Base-by-base conservation (phyloP, 805 yeast genomes). In the Clavispora carvajalis region DNA sequence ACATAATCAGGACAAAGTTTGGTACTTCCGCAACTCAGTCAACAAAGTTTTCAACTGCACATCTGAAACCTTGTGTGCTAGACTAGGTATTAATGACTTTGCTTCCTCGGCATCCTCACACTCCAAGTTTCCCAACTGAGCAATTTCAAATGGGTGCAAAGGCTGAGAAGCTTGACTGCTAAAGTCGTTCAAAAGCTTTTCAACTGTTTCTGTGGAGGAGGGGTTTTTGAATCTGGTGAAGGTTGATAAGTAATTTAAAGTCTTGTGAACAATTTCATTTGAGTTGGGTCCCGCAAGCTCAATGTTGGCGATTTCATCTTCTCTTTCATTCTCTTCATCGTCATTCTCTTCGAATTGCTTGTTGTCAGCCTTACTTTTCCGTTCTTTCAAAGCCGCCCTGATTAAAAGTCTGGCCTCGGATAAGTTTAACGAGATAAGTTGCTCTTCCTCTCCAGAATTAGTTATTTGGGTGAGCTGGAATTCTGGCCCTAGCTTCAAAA, bases 61-160 rank as follows among this genome's bases (percentile, higher is more conserved):
- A 49, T 89, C 95, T 8, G 85, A 77, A 38, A 85, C 88, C 62
- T 90, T 90, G 45, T 75, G 79, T 18, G 77, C 74, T 57, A 93
- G 73, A 62, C 95, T 85, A 35, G 99, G 97, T 43, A 93, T 82
- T 55, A 93, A 72, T 13, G 96, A 86, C 64, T 87, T 87, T 26
- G 98, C 98, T 69, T 93, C 99, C 57, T 86, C 99, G 5, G 95
- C 89, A 47, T 91, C 97, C 57, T 91, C 99, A 64, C 97, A 90
- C 22, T 93, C 85, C 46, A 91, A 72, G 3, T 95, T 86, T 0
- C 95, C 91, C 45, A 84, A 68, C 63, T 93, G 98, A 1, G 98
- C 95, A 40, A 87, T 71, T 65, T 93, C 99, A 61, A 93, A 93
- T 1, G 99, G 98, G 68, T 93, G 99, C 53, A 93, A 65, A 12